phyloP scores from a whole-genome alignment of 768 basidiomycete genomes.

The Lactarius vividus region DNA sequence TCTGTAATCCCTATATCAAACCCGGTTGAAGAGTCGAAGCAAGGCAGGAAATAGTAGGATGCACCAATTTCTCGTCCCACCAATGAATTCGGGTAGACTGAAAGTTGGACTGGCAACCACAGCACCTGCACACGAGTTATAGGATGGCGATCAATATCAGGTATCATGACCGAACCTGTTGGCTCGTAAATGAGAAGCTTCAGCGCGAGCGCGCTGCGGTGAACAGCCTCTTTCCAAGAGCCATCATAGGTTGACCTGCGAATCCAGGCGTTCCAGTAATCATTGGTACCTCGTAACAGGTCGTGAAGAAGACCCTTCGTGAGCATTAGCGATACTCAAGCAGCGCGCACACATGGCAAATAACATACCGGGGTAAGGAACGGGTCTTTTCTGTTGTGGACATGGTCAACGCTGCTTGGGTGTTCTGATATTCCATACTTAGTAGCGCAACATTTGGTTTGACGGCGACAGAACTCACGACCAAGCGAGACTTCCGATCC shows the following conservation, averaged over 20 bases:
- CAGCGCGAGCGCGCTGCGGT: conserved; percentile 88
- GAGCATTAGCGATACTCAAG: background rate
- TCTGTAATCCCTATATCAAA: conserved; percentile 36
- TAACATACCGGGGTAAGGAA: conserved; percentile 55
- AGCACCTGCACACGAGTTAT: conserved; percentile 53
- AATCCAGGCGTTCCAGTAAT: conserved; percentile 90
- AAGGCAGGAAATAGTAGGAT: conserved; percentile 24
- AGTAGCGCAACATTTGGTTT: background rate
- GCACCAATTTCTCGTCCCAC: conserved; percentile 86
- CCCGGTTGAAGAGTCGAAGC: conserved; percentile 5
- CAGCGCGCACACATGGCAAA: background rate
- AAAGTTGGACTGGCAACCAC: conserved; percentile 96
- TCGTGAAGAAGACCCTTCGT: conserved; percentile 52
- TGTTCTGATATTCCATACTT: conserved; percentile 35
- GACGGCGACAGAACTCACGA: conserved; percentile 32
- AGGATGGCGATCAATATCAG: conserved; percentile 3
- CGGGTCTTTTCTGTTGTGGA: conserved; percentile 65
- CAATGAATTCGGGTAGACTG: conserved; percentile 88
- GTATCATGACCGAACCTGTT: conserved; percentile 49
- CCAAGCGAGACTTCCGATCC: conserved; percentile 46
- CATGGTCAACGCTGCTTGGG: conserved; percentile 43
- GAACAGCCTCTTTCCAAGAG: conserved; percentile 93
- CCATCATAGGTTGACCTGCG: conserved; percentile 86
- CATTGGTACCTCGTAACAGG: conserved; percentile 66
- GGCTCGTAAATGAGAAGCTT: conserved; percentile 94